Conservation (phyloP, 2,329 filamentous ascomycete species). For the Thelonectria discophora region DNA sequence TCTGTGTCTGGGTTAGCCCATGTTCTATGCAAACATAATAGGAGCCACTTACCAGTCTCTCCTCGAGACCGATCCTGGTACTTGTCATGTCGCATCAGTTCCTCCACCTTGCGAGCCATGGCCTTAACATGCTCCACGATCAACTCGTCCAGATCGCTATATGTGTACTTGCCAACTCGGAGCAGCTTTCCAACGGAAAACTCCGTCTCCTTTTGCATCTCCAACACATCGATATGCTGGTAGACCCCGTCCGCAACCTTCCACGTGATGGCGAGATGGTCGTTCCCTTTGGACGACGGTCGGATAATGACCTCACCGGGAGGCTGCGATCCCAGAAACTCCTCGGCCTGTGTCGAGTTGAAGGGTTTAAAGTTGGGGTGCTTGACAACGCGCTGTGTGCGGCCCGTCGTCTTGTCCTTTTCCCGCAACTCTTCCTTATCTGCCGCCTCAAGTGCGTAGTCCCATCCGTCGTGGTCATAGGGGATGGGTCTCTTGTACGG, state of each 20-base stretch:
- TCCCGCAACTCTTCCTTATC: constrained; percentile 86
- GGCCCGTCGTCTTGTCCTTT: constrained; percentile 85
- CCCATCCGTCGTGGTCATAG: constrained; percentile 84
- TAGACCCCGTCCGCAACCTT: constrained; percentile 97
- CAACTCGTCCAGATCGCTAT: constrained; percentile 95
- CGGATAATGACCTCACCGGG: constrained; percentile 93
- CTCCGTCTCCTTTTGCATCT: constrained; percentile 96
- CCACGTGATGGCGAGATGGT: constrained; percentile 97
- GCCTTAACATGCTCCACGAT: constrained; percentile 97
- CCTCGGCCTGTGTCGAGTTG: constrained; percentile 90
- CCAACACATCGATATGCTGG: constrained; percentile 96
- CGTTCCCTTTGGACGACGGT: constrained; percentile 92
- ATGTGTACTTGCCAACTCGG: constrained; percentile 88
- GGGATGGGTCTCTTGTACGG: constrained; percentile 76
- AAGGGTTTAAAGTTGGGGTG: constrained; percentile 95
- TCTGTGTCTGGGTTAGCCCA: constrained; percentile 62
- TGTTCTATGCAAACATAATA: neutral
- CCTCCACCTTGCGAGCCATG: constrained; percentile 97
- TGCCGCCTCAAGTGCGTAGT: constrained; percentile 79
- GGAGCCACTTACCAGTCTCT: constrained; percentile 80
- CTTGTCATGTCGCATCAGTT: constrained; percentile 94
- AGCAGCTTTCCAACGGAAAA: constrained; percentile 90
- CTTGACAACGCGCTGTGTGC: constrained; percentile 94
- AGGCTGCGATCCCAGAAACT: constrained; percentile 87
- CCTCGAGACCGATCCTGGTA: constrained; percentile 83